Base-by-base conservation (phyloP, 805 yeast species). In the Kluyveromyces dobzhanskii region DNA sequence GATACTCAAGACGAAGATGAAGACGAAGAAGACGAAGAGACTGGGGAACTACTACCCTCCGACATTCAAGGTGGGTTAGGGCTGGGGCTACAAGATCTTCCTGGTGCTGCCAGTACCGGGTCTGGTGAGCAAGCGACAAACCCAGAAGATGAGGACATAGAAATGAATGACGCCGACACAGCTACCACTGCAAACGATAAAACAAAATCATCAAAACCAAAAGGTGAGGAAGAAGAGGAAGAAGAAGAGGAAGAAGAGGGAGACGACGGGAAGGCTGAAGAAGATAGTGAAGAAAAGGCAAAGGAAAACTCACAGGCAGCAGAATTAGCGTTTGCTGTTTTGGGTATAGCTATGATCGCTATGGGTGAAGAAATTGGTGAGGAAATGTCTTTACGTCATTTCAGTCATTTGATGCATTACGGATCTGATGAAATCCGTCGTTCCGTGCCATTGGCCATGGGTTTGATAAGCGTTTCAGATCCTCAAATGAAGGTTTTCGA, bases 341-440 rank as follows among this genome's bases (percentile, higher is more conserved):
- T 92, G 38, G 98, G 98, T 44, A 75, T 92, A 48, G 98, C 97
- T 0, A 73, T 84, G 47, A 84, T 94, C 53, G 92, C 96, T 11
- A 80, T 92, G 83, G 99, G 99, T 46, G 99, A 92, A 64, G 95
- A 85, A 48, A 85, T 92, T 59, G 98, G 99, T 25, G 94, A 85
- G 62, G 96, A 90, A 51, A 92, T 92, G 98, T 81, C 90, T 8
- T 67, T 90, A 56, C 88, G 98, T 59, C 98, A 92, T 63, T 90
- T 90, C 61, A 88, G 95, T 34, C 98, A 92, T 63, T 71, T 92
- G 61, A 86, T 92, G 94, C 98, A 92, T 61, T 92, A 92, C 59
- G 98, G 99, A 43, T 88, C 85, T 52, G 78, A 92, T 17, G 73
- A 85, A 44, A 85, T 92, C 44, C 81, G 88, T 53, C 77, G 95